These are phyloP conservation scores for Aspergillus arachidicola DNA, from an alignment of 2,329 filamentous ascomycete genomes.

Conservation along the genomic window DNA sequence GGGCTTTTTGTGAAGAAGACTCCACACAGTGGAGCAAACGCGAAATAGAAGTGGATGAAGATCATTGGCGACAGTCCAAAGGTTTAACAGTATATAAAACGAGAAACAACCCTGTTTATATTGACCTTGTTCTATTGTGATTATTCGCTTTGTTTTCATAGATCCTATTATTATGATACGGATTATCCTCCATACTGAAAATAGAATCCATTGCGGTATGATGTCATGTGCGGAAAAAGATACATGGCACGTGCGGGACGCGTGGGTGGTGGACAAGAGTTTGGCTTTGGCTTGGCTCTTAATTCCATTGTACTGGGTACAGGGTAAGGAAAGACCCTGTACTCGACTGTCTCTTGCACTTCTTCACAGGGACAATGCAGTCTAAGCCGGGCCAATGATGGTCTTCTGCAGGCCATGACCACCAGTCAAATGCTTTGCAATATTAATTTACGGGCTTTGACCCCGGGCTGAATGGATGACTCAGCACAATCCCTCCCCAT, in stretches of 20 bases:
- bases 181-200: background rate
- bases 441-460: background rate
- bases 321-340: background rate
- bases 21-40: background rate
- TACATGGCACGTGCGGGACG: background rate
- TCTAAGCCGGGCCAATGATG: background rate
- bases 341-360: background rate
- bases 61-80: background rate
- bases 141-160: background rate
- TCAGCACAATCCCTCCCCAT: background rate
- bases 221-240: slow-evolving; percentile 5
- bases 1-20: background rate
- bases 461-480: background rate
- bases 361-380: background rate
- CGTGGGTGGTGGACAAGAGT: background rate
- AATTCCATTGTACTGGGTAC: background rate
- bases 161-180: background rate
- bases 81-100: background rate
- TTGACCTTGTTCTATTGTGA: background rate
- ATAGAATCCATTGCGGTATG: background rate
- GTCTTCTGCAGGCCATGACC: background rate
- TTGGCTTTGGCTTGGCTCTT: background rate
- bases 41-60: background rate
- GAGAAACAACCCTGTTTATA: background rate
- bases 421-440: background rate